Base-by-base conservation (phyloP, 345 rosid species). In the Populus tremula region DNA sequence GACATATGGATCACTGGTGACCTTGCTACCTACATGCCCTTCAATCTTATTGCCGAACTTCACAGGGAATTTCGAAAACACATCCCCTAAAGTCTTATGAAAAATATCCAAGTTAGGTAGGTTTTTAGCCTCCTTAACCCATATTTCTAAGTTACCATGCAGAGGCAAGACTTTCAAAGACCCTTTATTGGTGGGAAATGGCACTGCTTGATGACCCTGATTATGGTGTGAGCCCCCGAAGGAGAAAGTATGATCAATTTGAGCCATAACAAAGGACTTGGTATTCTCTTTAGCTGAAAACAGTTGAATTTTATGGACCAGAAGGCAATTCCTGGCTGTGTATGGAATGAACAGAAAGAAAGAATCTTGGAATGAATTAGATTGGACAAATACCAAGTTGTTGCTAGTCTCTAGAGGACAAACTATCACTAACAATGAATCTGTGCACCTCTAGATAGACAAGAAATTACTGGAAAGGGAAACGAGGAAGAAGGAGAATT, bases 1-100 rank as follows among this genome's bases (percentile, higher is more conserved):
- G 4, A 92, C 97, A 68, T 94, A 94, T 6, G 98, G 97, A 86
- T 94, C 97, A 56, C 97, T 91, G 27, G 98, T 94, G 54, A 91
- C 87, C 87, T 85, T 93, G 11, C 76, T 81, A 33, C 91, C 54
- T 67, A 86, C 77, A 53, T 76, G 90, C 69, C 81, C 86, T 72
- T 90, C 95, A 12, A 79, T 82, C 86, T 94, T 94, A 45, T 54
- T 80, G 74, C 82, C 77, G 64, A 85, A 77, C 79, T 79, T 94
- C 45, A 84, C 78, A 2, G 70, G 62, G 0, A 94, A 73, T 33
- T 77, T 85, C 23, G 90, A 91, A 9, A 93, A 80, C 85, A 91
- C 50, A 66, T 90, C 97, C 23, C 89, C 93, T 6, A 94, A 74
- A 67, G 75, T 87, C 79, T 86, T 89, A 75, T 93, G 99, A 73